phyloP scores from a whole-genome alignment of 371 early-diverging fungal genomes.

The Mortierella sp. region DNA sequence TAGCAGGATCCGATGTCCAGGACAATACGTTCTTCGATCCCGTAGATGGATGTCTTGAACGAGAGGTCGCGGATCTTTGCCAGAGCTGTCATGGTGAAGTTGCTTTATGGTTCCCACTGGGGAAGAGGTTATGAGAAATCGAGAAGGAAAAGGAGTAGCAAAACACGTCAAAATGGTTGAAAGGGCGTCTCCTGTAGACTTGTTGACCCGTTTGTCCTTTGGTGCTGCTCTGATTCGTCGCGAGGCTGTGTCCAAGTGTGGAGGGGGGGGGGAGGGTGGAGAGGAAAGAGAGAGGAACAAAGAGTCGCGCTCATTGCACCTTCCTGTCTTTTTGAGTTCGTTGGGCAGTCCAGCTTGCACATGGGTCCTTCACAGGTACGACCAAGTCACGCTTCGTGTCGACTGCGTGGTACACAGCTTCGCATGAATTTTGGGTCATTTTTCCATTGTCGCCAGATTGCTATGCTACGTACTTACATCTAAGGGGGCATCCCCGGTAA shows the following conservation, averaged over 20 bases:
- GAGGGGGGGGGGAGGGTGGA: not conserved
- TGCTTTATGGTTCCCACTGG: no score
- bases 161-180: not conserved
- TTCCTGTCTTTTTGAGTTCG: no score
- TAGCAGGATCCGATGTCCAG: constrained; percentile 87
- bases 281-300: not conserved
- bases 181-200: no score
- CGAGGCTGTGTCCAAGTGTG: not conserved
- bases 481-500: no score
- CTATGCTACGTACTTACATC: no score
- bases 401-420: no score
- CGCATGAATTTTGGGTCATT: no score
- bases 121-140: not conserved
- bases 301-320: constrained; percentile 11
- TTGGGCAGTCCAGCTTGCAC: no score
- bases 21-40: constrained; percentile 86
- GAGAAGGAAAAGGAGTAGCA: not conserved
- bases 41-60: constrained; percentile 63
- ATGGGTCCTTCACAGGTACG: no score
- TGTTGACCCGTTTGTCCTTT: not conserved
- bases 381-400: no score
- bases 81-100: no score
- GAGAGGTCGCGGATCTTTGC: constrained; percentile 50
- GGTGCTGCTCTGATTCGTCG: not conserved
- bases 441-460: no score